Evolutionary conservation across 805 yeast species (phyloP).

Genomic region (Metschnikowia santaceciliae): DNA sequence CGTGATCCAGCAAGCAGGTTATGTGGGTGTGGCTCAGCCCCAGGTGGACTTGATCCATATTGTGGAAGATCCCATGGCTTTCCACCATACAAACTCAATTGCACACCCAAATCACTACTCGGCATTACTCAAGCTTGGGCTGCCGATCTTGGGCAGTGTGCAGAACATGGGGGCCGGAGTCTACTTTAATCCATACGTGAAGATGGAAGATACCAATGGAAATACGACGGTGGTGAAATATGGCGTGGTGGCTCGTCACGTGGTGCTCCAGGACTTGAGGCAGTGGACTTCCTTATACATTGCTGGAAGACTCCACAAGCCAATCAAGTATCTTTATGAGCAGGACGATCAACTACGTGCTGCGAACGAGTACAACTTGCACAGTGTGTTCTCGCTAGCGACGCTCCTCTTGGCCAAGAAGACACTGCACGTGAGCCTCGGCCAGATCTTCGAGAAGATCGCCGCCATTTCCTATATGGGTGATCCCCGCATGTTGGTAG

Average conservation of each 20-base stretch:
- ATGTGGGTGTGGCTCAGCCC: constrained; percentile 39
- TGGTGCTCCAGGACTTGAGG: constrained; percentile 62
- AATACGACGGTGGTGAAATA: constrained; percentile 57
- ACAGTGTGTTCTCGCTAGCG: constrained; percentile 72
- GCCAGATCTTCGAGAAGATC: constrained; percentile 61
- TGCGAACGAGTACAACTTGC: constrained; percentile 71
- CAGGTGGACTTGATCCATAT: constrained; percentile 86
- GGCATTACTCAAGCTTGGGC: constrained; percentile 43
- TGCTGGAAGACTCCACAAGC: constrained; percentile 93
- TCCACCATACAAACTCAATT: constrained; percentile 71
- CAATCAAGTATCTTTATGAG: constrained; percentile 72
- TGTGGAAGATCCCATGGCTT: constrained; percentile 67
- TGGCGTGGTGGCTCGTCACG: constrained; percentile 71
- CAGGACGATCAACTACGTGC: constrained; percentile 49
- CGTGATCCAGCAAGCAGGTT: constrained; percentile 67
- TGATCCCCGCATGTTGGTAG: constrained; percentile 78
- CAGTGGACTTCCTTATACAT: constrained; percentile 84
- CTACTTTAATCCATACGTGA: constrained; percentile 87
- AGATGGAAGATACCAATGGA: constrained; percentile 43
- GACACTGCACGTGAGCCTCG: constrained; percentile 25
- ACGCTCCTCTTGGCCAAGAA: constrained; percentile 54
- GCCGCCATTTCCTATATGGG: constrained; percentile 84
- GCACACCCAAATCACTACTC: constrained; percentile 79
- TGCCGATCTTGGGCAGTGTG: constrained; percentile 41
- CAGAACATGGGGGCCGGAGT: constrained; percentile 84